Evolutionary conservation across 2,329 filamentous ascomycete species (phyloP).

Genomic region (Diaporthe capsici): DNA sequence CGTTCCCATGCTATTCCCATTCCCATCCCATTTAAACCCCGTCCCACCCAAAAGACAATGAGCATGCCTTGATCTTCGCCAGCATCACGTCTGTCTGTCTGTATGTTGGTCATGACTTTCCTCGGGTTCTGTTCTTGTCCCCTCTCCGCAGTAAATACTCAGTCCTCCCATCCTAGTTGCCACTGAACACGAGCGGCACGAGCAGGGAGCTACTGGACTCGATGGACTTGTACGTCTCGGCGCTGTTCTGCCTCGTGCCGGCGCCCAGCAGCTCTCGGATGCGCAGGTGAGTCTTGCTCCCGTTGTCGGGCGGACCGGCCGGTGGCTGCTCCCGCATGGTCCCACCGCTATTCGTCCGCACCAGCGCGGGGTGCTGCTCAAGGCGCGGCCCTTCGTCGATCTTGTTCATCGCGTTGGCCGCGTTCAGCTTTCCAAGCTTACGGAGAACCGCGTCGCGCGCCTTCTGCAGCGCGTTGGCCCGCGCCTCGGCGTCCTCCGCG

Average conservation of each 20-base stretch:
- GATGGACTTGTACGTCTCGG: conserved; percentile 57
- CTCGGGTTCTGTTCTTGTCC: conserved; percentile 8
- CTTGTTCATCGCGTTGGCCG: conserved; percentile 29
- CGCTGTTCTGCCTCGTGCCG: conserved; percentile 39
- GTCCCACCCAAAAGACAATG: conserved; percentile 5
- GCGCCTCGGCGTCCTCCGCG: conserved; percentile 69
- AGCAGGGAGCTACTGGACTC: conserved; percentile 65
- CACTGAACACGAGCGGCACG: conserved; percentile 74
- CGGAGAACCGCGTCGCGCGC: conserved; percentile 73
- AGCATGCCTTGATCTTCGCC: background rate
- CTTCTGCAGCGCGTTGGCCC: conserved; percentile 68
- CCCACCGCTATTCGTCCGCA: conserved; percentile 21
- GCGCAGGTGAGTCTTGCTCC: conserved; percentile 41
- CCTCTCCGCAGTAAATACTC: background rate
- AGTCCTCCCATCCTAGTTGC: conserved; percentile 48
- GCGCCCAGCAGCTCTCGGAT: conserved; percentile 41
- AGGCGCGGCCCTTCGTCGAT: conserved; percentile 36
- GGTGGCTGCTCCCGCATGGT: conserved; percentile 19
- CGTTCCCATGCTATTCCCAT: conserved; percentile 23
- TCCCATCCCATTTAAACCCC: conserved; percentile 5
- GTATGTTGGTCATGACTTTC: conserved; percentile 2
- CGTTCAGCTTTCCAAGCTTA: conserved; percentile 64
- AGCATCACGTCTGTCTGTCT: background rate
- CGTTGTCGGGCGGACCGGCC: conserved; percentile 28
- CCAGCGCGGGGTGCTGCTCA: conserved; percentile 48